Evolutionary conservation across 345 rosid genomes (phyloP), one percentile per base, ranked within the genome.

Genomic region (Corchorus olitorius): DNA sequence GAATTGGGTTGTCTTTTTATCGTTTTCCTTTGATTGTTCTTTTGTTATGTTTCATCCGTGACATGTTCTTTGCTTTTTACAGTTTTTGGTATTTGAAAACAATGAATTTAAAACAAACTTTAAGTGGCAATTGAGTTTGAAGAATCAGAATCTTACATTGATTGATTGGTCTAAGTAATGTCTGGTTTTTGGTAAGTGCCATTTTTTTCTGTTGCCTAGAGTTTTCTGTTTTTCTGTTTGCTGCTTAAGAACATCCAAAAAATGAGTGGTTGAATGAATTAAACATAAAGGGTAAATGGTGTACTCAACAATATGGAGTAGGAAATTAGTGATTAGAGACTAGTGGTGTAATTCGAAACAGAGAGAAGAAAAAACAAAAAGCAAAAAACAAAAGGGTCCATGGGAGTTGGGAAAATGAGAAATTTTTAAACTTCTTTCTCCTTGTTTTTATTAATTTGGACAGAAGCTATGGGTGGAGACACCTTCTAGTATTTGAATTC

Each of bases 381-480:
- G n/a, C n/a, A n/a, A n/a, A 19, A 19, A 56, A 3, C 3, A 20
- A 56, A 55, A 34, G 15, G 14, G 22, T 27, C 37, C 64, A 27
- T 60, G 27, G 12, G 27, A 61, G 4, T 39, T 61, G 45, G 43
- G 11, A 61, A 61, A 61, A 2, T 14, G 65, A 16, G 20, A 63
- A 63, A 8, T 7, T 37, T 63, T 15, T 15, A 86, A 70, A 39
- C 43, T 6, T 27, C 27, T 45, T 45, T 45, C 48, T 45, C 48
- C 9, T 7, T 45, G 48, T 45, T 45, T 45, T 45, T 6, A 6
- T 45, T 27, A 27, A 7, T 45, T 7, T 45, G 48, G 48, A 45
- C 48, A 45, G 9, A 45, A 45, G 48, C 48, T 45, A 45, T 45
- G 48, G 10, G 6, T 45, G 48, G 6, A 8, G 48, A 45, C 48